Base-by-base conservation (phyloP, 106 monocot species). In the Apostasia shenzhenica region DNA sequence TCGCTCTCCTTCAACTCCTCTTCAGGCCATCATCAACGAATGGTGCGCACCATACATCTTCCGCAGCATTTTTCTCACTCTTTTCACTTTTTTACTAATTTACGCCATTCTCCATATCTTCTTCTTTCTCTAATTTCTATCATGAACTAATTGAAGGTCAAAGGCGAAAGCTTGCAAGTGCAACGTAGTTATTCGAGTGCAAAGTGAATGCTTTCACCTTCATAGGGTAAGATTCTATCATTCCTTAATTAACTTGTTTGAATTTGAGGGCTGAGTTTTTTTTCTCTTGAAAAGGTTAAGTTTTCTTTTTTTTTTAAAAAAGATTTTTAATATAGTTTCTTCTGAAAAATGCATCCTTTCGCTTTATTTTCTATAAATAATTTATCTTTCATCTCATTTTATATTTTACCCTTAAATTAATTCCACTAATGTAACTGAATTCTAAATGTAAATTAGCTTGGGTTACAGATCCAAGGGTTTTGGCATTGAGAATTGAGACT, bases 181-280 rank as follows among this genome's bases (percentile, higher is more conserved):
- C 0, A 81, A 91, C 54, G 51, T 91, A 0, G 45, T 80, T 14
- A 71, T 95, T 41, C 81, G 76, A 60, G 78, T 95, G 14, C 53
- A 82, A 3, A 88, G 82, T 56, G 83, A 73, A 40, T 64, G 69
- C 68, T 91, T 92, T 74, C 72, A 75, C 67, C 89, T 97, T 62
- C 97, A 97, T 75, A 92, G 82, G 89, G 92, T 95, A 70, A 72
- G 54, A 63, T 61, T 47, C 54, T 38, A 9, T 45, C 1, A 7
- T 59, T 73, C 2, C 8, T 47, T 50, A 5, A 12, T 69, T 8
- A 8, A 37, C 7, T 63, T 2, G 13, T 55, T 5, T 26, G 48
- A 49, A 26, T 48, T 40, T 39, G 0, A 37, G 45, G 37, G 26
- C 46, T 13, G 49, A 57, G 59, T 14, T 12, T 48, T 1, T 1